A percentile compares a stretch with the other conserved stretches of the same genome.
These are phyloP conservation scores for Bremia lactucae DNA, from an alignment of 352 stramenopile species.

Conservation along the genomic window DNA sequence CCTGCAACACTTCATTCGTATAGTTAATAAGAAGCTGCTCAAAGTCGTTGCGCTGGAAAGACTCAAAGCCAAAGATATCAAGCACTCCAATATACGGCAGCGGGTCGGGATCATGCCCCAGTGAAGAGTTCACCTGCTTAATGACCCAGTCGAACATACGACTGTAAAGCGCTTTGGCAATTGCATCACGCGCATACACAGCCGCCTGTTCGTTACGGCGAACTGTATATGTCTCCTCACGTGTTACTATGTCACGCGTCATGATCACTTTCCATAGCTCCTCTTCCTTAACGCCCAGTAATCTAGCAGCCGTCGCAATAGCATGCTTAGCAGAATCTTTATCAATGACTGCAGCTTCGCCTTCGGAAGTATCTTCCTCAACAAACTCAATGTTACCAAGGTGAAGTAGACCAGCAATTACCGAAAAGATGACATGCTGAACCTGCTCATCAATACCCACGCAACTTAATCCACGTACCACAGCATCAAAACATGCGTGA, in stretches of 20 bases:
- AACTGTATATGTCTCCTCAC: constrained; percentile 75
- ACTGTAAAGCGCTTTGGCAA: constrained; percentile 90
- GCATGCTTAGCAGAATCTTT: constrained; percentile 54
- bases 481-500: constrained; percentile 60
- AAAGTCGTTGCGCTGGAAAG: constrained; percentile 86
- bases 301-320: constrained; percentile 34
- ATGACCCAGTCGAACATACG: constrained; percentile 91
- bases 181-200: constrained; percentile 85
- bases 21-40: constrained; percentile 88
- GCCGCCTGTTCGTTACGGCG: constrained; percentile 71
- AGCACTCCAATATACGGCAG: constrained; percentile 86
- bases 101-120: constrained; percentile 65
- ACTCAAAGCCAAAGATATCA: constrained; percentile 89
- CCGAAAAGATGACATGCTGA: constrained; percentile 83
- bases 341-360: constrained; percentile 65
- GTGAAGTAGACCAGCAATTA: constrained; percentile 91
- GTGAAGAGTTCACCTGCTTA: constrained; percentile 81
- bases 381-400: constrained; percentile 94
- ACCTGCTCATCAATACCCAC: constrained; percentile 62
- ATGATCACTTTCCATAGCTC: constrained; percentile 75
- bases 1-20: constrained; percentile 83
- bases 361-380: constrained; percentile 76
- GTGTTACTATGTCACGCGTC: constrained; percentile 78
- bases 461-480: constrained; percentile 61
- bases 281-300: constrained; percentile 59